Evolutionary conservation across 2,329 filamentous ascomycete species (phyloP).

Genomic region (Cladophialophora immunda): DNA sequence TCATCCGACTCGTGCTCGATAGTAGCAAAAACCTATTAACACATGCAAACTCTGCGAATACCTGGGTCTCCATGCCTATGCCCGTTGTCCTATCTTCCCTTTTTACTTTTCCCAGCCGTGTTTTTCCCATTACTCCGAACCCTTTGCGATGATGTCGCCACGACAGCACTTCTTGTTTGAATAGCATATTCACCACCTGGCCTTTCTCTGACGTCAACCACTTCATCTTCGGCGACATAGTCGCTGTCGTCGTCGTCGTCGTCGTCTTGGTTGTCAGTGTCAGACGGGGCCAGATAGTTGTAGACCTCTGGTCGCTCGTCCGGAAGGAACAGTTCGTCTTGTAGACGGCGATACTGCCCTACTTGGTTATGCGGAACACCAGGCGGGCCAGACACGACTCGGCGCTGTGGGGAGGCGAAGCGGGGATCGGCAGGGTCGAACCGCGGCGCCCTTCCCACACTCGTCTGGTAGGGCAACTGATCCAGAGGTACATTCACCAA

Average conservation of each 20-base stretch:
- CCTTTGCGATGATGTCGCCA: slow-evolving; percentile 18
- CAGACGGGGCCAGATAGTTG: slow-evolving; percentile 33
- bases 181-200: slow-evolving; percentile 35
- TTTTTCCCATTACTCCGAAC: slow-evolving; percentile 19
- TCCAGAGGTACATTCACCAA: slow-evolving; percentile 45
- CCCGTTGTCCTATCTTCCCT: slow-evolving; percentile 25
- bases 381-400: slow-evolving; percentile 54
- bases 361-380: slow-evolving; percentile 20
- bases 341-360: slow-evolving; percentile 33
- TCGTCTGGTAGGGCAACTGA: slow-evolving; percentile 44
- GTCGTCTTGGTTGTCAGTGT: slow-evolving; percentile 34
- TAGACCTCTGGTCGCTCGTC: slow-evolving; percentile 36
- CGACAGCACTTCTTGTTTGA: slow-evolving; percentile 39
- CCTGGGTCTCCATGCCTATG: not conserved
- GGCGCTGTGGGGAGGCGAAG: slow-evolving; percentile 45
- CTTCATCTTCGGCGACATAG: slow-evolving; percentile 28
- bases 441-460: slow-evolving; percentile 43
- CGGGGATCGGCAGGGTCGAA: slow-evolving; percentile 47
- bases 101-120: slow-evolving; percentile 30
- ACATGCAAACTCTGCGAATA: not conserved
- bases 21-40: slow-evolving; percentile 7
- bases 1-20: slow-evolving; percentile 2
- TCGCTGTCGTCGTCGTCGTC: slow-evolving; percentile 36
- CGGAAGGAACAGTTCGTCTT: slow-evolving; percentile 39
- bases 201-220: slow-evolving; percentile 36